A percentile compares a stretch with the other conserved stretches of the same genome.
phyloP scores from a whole-genome alignment of 2,329 filamentous ascomycete genomes.

The Cordyceps cicadae region DNA sequence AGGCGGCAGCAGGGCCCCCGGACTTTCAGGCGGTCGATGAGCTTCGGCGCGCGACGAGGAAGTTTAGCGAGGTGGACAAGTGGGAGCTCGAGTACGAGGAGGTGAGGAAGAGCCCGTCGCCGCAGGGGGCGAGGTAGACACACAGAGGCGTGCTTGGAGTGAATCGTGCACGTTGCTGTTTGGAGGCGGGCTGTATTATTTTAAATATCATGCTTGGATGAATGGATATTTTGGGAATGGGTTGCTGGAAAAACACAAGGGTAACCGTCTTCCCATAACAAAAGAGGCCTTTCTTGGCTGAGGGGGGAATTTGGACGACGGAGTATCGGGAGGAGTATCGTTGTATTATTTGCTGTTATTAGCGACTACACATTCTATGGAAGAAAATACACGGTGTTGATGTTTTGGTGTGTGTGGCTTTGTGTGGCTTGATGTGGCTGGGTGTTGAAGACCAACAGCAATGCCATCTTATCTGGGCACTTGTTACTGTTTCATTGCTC shows the following conservation, averaged over 20 bases:
- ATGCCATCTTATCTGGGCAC: too few species aligned
- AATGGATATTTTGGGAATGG: not conserved
- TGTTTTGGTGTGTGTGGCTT: not conserved
- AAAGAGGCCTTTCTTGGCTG: not conserved
- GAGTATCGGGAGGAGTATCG: not conserved
- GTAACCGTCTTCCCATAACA: not conserved
- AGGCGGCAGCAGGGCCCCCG: conserved; percentile 29
- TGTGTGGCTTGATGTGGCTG: too few species aligned
- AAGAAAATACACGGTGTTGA: not conserved
- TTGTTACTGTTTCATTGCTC: too few species aligned
- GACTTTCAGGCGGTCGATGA: conserved; percentile 38
- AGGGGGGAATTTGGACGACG: not conserved
- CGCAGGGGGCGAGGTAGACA: conserved; percentile 4
- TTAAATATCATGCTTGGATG: not conserved
- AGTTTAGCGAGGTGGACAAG: conserved; percentile 61
- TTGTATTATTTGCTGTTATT: not conserved
- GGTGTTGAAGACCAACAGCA: not conserved
- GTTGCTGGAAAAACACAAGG: not conserved
- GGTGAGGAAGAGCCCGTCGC: conserved; percentile 33
- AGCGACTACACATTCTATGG: not conserved
- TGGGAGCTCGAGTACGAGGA: conserved; percentile 63
- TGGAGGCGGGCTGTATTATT: not conserved
- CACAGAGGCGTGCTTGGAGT: too few species aligned
- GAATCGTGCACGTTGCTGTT: not conserved
- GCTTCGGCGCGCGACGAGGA: conserved; percentile 50